These are phyloP conservation scores for Fusarium humuli DNA, from an alignment of 2,329 filamentous ascomycete species.

Conservation along the genomic window DNA sequence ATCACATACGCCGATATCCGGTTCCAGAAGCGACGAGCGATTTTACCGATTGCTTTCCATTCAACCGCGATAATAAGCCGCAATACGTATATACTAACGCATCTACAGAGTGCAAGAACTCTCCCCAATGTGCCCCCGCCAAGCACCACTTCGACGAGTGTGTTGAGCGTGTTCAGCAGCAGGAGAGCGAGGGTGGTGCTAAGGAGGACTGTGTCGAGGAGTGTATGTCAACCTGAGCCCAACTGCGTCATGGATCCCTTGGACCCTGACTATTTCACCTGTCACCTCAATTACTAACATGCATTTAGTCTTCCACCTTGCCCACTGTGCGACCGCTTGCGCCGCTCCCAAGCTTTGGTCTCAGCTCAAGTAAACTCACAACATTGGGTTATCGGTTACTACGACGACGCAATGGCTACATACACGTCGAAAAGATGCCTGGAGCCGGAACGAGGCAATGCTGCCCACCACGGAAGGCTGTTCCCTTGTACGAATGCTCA, in stretches of 20 bases:
- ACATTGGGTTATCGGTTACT: constrained; percentile 32
- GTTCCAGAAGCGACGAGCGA: constrained; percentile 31
- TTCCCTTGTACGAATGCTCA: constrained; percentile 44
- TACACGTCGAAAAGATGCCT: constrained; percentile 42
- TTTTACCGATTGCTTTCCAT: constrained; percentile 33
- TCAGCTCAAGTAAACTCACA: constrained; percentile 80
- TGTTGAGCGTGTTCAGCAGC: constrained; percentile 82
- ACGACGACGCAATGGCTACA: constrained; percentile 42
- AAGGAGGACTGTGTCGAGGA: constrained; percentile 99
- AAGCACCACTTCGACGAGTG: constrained; percentile 99
- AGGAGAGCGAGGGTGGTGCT: constrained; percentile 75
- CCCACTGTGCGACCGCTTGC: constrained; percentile 92
- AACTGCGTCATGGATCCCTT: constrained; percentile 17
- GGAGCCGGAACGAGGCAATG: constrained; percentile 42
- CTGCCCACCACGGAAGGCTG: constrained; percentile 24
- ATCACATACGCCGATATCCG: not conserved
- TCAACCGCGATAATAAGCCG: constrained; percentile 13
- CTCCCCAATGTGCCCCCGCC: constrained; percentile 82
- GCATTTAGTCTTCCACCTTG: constrained; percentile 91
- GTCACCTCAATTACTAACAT: constrained; percentile 28
- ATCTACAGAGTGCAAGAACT: constrained; percentile 84
- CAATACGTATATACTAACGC: constrained; percentile 37
- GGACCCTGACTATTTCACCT: not conserved
- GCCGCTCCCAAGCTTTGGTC: constrained; percentile 97
- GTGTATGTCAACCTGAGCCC: constrained; percentile 70